Base-by-base conservation (phyloP, 2,329 filamentous ascomycete genomes). In the Talaromyces sp. region DNA sequence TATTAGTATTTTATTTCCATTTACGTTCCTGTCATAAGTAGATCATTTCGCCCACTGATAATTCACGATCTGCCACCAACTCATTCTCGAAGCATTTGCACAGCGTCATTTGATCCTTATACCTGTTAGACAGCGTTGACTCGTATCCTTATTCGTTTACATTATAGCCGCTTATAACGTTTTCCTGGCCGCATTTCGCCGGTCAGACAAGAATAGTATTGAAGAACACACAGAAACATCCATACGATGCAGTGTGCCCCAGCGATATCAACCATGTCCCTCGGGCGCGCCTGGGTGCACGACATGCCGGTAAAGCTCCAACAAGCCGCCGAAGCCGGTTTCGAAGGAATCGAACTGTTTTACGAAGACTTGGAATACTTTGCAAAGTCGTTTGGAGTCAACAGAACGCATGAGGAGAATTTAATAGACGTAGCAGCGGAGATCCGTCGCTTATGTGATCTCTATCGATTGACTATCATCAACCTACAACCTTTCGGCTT, bases 291-390 rank as follows among this genome's bases (percentile, higher is more conserved):
- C 71, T 89, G 88, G 73, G 86, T 89, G 67, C 90, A 94, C 75
- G 79, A 82, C 19, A 81, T 93, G 45, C 74, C 82, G 1, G 79
- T 85, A 71, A 93, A 92, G 73, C 83, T 93, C 56, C 80, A 87
- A 70, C 85, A 87, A 78, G 90, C 90, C 7, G 80, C 84, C 6
- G 80, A 82, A 62, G 84, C 90, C 70, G 88, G 88, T 22, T 87
- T 92, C 73, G 75, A 84, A 65, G 90, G 89, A 60, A 85, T 94
- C 69, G 91, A 94, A 74, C 82, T 93, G 19, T 93, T 92, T 80
- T 88, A 89, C 75, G 90, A 94, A 73, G 91, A 94, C 74, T 83
- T 94, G 6, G 80, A 86, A 65, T 86, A 87, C 70, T 73, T 90
- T 13, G 86, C 89, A 69, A 70, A 74, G 35, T 75, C 81, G 1